These are phyloP conservation scores for Aureobasidium sp. DNA, from an alignment of 2,329 filamentous ascomycete species.

Conservation along the genomic window DNA sequence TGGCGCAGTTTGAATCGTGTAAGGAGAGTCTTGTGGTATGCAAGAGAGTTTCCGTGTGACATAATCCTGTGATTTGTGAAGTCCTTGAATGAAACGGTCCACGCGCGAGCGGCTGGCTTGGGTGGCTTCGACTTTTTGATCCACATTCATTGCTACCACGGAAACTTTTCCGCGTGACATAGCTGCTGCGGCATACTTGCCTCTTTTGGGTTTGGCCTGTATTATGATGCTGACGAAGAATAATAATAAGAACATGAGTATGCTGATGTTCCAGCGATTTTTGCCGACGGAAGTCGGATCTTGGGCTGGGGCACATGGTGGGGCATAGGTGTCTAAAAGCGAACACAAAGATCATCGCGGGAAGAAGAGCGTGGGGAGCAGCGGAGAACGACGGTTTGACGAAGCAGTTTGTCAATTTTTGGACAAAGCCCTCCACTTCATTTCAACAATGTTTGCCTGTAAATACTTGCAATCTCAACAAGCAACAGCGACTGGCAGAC, in stretches of 20 bases:
- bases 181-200: not conserved
- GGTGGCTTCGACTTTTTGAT: not conserved
- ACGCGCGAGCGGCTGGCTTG: not conserved
- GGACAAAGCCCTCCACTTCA: not conserved
- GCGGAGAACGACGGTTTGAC: not conserved
- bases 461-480: not conserved
- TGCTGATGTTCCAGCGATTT: not conserved
- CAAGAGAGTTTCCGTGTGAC: constrained; percentile 1
- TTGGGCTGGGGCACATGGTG: not conserved
- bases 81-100: not conserved
- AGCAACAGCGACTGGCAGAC: not conserved
- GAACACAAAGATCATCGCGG: constrained; percentile 4
- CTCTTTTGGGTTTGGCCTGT: not conserved
- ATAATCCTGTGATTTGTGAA: not conserved
- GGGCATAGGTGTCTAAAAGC: not conserved
- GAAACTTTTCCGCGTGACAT: not conserved
- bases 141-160: not conserved
- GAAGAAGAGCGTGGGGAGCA: constrained; percentile 5
- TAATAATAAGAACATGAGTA: not conserved
- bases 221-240: not conserved
- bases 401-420: constrained; percentile 1
- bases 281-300: not conserved
- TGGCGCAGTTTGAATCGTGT: not conserved
- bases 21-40: not conserved
- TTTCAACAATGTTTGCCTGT: not conserved